Base-by-base conservation (phyloP, 2,329 filamentous ascomycete species). In the Xylariaceae sp. region DNA sequence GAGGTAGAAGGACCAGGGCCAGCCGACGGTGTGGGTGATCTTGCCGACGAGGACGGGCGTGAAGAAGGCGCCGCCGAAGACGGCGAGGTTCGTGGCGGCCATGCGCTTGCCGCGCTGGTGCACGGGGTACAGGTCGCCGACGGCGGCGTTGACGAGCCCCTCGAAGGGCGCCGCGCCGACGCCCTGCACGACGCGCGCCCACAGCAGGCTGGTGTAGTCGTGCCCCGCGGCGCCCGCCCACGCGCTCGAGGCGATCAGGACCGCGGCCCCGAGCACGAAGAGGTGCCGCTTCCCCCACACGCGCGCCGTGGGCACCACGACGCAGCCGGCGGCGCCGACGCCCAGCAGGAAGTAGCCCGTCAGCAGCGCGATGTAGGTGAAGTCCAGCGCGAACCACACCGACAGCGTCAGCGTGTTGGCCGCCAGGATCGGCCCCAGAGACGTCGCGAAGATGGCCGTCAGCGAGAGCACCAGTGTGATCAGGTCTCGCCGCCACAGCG, bases 281-380 rank as follows among this genome's bases (percentile, higher is more conserved):
- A 88, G 64, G 63, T 95, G 90, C 25, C 89, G 74, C 60, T 94
- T 95, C 24, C 90, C 90, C 84, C 86, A 95, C 43, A 95, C 81
- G 37, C 89, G 77, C 14, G 85, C 87, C 1, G 82, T 85, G 0
- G 90, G 85, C 3, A 95, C 88, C 59, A 89, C 89, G 44, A 95
- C 69, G 56, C 92, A 77, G 32, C 85, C 88, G 1, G 83, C 82
- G 11, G 87, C 65, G 9, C 86, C 88, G 3, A 87, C 83, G 14
- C 87, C 90, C 18, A 89, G 74, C 14, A 95, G 70, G 56, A 87
- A 89, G 58, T 89, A 94, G 33, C 88, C 89, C 0, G 89, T 95
- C 25, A 94, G 64, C 10, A 92, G 66, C 3, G 88, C 88, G 37
- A 89, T 77, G 27, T 80, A 66, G n/a, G 81, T 83, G 50, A 94